Conservation (phyloP, 331 rosid species). For the Rosa hybrid region DNA sequence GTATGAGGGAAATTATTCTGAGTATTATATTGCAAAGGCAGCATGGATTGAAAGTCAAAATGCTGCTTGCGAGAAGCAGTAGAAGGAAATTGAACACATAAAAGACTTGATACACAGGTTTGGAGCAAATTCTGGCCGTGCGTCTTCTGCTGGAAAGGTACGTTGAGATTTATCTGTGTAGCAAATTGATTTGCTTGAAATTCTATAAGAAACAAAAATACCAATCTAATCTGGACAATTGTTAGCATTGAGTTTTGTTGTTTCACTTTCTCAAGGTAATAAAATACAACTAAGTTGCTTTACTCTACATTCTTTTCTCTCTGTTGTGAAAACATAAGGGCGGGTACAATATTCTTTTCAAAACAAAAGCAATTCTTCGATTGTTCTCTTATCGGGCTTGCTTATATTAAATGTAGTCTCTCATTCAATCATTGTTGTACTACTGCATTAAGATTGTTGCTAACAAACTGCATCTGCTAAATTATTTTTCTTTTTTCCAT, state of each 20-base stretch:
- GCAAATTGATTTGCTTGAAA: background rate
- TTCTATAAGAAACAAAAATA: background rate
- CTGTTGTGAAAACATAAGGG: background rate
- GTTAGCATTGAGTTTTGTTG: background rate
- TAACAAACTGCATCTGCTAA: background rate
- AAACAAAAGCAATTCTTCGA: background rate
- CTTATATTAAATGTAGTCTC: background rate
- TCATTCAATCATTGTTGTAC: background rate
- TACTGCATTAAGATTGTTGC: background rate
- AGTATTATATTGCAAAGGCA: constrained; percentile 68
- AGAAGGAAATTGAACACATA: constrained; percentile 89
- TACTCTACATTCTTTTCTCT: background rate
- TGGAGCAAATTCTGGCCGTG: constrained; percentile 96
- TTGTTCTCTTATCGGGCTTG: background rate
- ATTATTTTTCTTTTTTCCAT: background rate
- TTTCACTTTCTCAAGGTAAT: background rate
- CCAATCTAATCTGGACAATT: background rate
- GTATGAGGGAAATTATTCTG: constrained; percentile 82
- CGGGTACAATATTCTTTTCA: background rate
- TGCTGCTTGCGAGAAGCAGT: constrained; percentile 99
- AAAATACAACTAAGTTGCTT: background rate
- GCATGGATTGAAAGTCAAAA: constrained; percentile 87
- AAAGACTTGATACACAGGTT: constrained; percentile 77
- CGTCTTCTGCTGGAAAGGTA: constrained; percentile 95
- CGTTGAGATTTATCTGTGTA: constrained; percentile 1